Base-by-base conservation (phyloP, 345 rosid genomes). In the Garcia nutans region DNA sequence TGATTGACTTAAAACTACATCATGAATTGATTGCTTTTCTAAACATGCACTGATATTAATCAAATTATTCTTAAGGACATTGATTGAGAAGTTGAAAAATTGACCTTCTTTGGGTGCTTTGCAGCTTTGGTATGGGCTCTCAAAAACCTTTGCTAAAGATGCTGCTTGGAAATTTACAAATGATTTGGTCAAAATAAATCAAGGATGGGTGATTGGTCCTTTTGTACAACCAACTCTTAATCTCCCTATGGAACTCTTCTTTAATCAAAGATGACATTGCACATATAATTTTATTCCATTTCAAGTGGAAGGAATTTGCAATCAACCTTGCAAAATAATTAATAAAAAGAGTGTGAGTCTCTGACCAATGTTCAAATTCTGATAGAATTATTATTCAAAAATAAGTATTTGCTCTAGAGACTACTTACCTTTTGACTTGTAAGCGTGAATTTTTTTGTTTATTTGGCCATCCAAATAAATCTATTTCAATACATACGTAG, bases 161-260 rank as follows among this genome's bases (percentile, higher is more conserved):
- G 73, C 78, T 42, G 73, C 78, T 44, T 44, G 78, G 78, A 76
- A 68, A 65, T 76, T 68, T 45, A 73, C 78, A 12, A n/a, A 76
- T 23, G 78, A 76, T 37, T 19, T 68, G 67, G 67, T 76, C 3
- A 47, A 23, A 12, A 58, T 76, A 9, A 31, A 76, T 68, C 73
- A 73, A 44, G 68, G 47, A 28, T 59, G 15, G 22, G 78, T 59
- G 54, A 76, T 76, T 0, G 73, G 78, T n/a, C 77, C 72, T 65
- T 44, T 68, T 33, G 33, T 76, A 7, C 72, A 76, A 31, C 72
- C 77, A 65, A 65, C 55, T 55, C 44, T 75, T 13, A 75, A 66
- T 57, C 6, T 26, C 44, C 3, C 77, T 5, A 44, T 6, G 1
- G 72, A 75, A n/a, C n/a, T n/a, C n/a, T n/a, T n/a, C n/a, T n/a